Evolutionary conservation across 2,329 filamentous ascomycete genomes (phyloP).

Genomic region (Alternaria arbusti): DNA sequence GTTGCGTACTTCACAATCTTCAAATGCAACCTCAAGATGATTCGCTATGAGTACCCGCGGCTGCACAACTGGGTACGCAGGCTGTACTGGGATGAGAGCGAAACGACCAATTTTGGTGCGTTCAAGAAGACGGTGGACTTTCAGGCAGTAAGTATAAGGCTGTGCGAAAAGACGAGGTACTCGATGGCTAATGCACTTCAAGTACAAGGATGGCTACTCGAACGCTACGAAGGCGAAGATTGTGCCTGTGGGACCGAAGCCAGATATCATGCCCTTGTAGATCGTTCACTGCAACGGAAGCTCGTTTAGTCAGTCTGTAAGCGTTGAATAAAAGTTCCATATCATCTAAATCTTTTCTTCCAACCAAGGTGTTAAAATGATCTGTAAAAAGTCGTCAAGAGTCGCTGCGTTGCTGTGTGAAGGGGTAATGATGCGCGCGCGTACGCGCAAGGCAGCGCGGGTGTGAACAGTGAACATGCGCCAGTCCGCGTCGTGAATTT

Average conservation of each 20-base stretch:
- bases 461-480: too few species aligned
- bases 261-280: slow-evolving; percentile 16
- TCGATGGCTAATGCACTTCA: background rate
- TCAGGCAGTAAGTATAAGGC: slow-evolving; percentile 1
- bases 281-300: too few species aligned
- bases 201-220: slow-evolving; percentile 22
- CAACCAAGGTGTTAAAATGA: background rate
- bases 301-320: background rate
- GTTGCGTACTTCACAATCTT: slow-evolving; percentile 61
- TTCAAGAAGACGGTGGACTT: slow-evolving; percentile 35
- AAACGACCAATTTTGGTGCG: slow-evolving; percentile 28
- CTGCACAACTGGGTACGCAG: slow-evolving; percentile 79
- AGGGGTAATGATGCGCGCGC: too few species aligned
- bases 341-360: background rate
- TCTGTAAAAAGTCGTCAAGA: background rate
- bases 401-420: too few species aligned
- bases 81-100: slow-evolving; percentile 74
- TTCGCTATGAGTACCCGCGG: slow-evolving; percentile 78
- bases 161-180: background rate
- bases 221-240: slow-evolving; percentile 15
- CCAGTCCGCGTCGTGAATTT: too few species aligned
- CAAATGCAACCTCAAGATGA: slow-evolving; percentile 81
- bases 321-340: background rate
- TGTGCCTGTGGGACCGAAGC: slow-evolving; percentile 22
- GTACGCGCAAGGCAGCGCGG: too few species aligned